These are phyloP conservation scores for Phytophthora foliorum DNA, from an alignment of 352 stramenopile genomes.

Conservation along the genomic window DNA sequence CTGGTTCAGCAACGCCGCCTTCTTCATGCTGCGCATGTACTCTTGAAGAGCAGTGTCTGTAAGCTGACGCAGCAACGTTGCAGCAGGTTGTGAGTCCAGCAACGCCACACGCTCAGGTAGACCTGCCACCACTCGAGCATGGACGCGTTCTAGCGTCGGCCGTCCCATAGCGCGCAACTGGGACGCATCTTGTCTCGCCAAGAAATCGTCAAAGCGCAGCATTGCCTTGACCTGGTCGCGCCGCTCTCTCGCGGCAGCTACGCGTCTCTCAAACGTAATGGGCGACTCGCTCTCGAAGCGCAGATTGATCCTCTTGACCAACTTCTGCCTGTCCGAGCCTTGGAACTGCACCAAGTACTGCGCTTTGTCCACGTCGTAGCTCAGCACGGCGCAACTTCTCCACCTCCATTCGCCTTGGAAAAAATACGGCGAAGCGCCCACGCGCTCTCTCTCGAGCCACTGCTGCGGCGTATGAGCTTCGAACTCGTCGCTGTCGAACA, in stretches of 20 bases:
- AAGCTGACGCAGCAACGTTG: constrained; percentile 76
- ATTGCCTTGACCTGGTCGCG: constrained; percentile 87
- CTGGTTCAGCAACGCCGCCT: constrained; percentile 82
- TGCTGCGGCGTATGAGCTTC: constrained; percentile 76
- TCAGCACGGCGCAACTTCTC: constrained; percentile 69
- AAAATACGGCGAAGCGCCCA: constrained; percentile 83
- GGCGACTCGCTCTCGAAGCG: constrained; percentile 88
- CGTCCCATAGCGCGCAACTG: constrained; percentile 85
- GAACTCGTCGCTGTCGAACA: constrained; percentile 92
- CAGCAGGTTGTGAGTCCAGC: constrained; percentile 67
- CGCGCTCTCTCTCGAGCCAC: constrained; percentile 67
- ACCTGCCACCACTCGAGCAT: constrained; percentile 86
- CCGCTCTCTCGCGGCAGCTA: constrained; percentile 67
- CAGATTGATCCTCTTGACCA: constrained; percentile 92
- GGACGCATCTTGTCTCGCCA: constrained; percentile 77
- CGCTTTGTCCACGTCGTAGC: constrained; percentile 66
- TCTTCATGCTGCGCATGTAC: constrained; percentile 95
- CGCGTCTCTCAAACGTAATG: constrained; percentile 76
- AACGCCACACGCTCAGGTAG: constrained; percentile 70
- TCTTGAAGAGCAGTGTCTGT: constrained; percentile 92
- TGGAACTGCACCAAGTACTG: constrained; percentile 91
- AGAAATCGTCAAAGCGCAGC: constrained; percentile 93
- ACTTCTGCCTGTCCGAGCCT: constrained; percentile 87
- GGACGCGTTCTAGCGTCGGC: constrained; percentile 82
- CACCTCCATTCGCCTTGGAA: constrained; percentile 89